These are phyloP conservation scores for Penicillium sp. DNA, from an alignment of 2,329 filamentous ascomycete genomes.

Conservation along the genomic window DNA sequence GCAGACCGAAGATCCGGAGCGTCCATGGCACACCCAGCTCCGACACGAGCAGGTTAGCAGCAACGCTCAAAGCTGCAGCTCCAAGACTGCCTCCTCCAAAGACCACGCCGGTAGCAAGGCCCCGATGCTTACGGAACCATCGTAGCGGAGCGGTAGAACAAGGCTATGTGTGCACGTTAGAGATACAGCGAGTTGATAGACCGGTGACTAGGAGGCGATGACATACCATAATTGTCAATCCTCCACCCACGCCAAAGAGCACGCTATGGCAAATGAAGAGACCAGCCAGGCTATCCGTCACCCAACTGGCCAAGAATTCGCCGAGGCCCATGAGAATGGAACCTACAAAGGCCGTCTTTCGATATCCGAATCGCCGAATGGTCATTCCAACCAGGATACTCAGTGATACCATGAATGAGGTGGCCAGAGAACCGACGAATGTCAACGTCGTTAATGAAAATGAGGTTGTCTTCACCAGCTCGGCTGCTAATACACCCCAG, in stretches of 20 bases:
- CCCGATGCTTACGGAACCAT: conserved; percentile 16
- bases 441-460: conserved; percentile 16
- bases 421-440: conserved; percentile 15
- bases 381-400: conserved; percentile 14
- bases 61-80: conserved; percentile 15
- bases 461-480: conserved; percentile 11
- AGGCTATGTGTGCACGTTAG: conserved; percentile 8
- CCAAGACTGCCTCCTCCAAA: conserved; percentile 19
- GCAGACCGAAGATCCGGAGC: conserved; percentile 15
- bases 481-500: conserved; percentile 13
- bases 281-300: conserved; percentile 6
- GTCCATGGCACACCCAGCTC: conserved; percentile 13
- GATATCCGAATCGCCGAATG: conserved; percentile 14
- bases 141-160: conserved; percentile 14
- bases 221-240: conserved; percentile 17
- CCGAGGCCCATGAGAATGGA: conserved; percentile 15
- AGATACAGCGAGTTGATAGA: background rate
- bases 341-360: conserved; percentile 8
- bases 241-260: conserved; percentile 16
- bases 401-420: conserved; percentile 18
- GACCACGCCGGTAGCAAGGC: conserved; percentile 10
- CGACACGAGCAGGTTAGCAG: conserved; percentile 11
- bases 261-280: conserved; percentile 17
- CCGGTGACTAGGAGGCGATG: background rate
- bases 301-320: conserved; percentile 17